Percentiles rank a stretch among this genome's conserved stretches.
These are phyloP conservation scores for Dendrocalamus sinicus DNA, from an alignment of 176 grass and related monocot genomes.

Conservation along the genomic window DNA sequence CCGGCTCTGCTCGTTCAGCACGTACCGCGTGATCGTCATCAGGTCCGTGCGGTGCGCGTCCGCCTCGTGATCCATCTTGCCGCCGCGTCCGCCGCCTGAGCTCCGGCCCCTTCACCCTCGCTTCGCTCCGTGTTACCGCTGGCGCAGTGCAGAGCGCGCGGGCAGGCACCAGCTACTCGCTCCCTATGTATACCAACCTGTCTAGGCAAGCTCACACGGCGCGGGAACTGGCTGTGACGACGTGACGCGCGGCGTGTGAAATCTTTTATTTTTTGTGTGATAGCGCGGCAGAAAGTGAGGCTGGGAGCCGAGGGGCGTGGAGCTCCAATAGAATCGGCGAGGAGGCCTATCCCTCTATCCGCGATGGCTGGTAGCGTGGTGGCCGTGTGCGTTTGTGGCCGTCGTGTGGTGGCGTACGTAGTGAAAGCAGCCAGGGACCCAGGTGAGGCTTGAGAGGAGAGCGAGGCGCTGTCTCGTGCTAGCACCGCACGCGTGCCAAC, in stretches of 20 bases:
- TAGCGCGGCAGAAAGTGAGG: conserved; percentile 37
- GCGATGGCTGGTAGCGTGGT: conserved; percentile 38
- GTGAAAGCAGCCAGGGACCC: background rate
- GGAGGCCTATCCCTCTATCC: conserved; percentile 64
- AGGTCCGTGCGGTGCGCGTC: conserved; percentile 84
- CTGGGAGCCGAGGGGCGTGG: conserved; percentile 42
- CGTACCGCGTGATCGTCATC: conserved; percentile 95
- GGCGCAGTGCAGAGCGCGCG: background rate
- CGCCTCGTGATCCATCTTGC: conserved; percentile 83
- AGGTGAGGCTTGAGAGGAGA: background rate
- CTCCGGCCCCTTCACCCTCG: background rate
- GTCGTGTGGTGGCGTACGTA: background rate
- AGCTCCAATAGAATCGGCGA: conserved; percentile 52
- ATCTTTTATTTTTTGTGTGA: background rate
- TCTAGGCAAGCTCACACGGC: background rate
- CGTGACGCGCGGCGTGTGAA: conserved; percentile 1
- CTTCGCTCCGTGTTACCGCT: background rate
- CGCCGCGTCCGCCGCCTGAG: background rate
- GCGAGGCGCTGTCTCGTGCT: conserved; percentile 28
- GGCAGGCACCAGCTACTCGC: no score
- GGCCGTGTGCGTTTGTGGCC: conserved; percentile 39
- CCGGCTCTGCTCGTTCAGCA: conserved; percentile 93
- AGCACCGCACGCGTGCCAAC: background rate
- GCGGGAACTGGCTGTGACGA: conserved; percentile 10
- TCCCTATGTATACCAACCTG: background rate